A percentile compares a stretch with the other conserved stretches of the same genome.
Evolutionary conservation across 805 yeast species (phyloP).

Genomic region (Maudiozyma barnettii): DNA sequence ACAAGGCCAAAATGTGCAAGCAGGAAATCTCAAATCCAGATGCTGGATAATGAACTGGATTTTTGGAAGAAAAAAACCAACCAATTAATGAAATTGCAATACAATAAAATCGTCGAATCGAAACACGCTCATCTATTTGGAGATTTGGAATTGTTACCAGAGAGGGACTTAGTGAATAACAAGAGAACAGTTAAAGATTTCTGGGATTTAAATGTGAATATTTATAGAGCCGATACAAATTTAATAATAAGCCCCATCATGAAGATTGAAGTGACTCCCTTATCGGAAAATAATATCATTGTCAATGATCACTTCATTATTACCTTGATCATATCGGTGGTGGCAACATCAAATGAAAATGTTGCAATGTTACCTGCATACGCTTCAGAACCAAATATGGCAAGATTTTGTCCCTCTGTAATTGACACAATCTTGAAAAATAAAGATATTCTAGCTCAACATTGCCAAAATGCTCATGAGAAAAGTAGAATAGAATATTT

Average conservation of each 20-base stretch:
- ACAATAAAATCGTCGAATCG: background rate
- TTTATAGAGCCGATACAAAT: conserved; percentile 19
- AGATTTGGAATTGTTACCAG: background rate
- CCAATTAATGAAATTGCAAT: conserved; percentile 6
- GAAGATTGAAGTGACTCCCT: conserved; percentile 26
- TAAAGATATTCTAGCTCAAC: conserved; percentile 15
- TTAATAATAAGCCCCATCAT: conserved; percentile 21
- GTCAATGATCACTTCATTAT: conserved; percentile 23
- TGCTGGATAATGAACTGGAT: conserved; percentile 24
- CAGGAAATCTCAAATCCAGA: conserved; percentile 24
- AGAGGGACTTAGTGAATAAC: background rate
- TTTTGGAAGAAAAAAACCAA: conserved; percentile 26
- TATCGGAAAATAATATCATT: conserved; percentile 25
- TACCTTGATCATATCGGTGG: conserved; percentile 18
- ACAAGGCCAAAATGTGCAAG: conserved; percentile 25
- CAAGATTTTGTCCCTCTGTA: conserved; percentile 3
- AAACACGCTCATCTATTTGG: conserved; percentile 1
- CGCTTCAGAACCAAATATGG: conserved; percentile 14
- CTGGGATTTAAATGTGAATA: conserved; percentile 9
- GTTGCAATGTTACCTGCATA: conserved; percentile 19
- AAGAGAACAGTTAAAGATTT: conserved; percentile 1
- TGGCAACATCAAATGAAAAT: conserved; percentile 14
- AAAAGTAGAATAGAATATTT: conserved; percentile 16
- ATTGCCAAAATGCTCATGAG: conserved; percentile 14
- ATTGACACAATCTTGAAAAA: conserved; percentile 7